These are phyloP conservation scores for Spizellomyces punctatus DNA, from an alignment of 192 early-diverging fungal genomes.

Conservation along the genomic window DNA sequence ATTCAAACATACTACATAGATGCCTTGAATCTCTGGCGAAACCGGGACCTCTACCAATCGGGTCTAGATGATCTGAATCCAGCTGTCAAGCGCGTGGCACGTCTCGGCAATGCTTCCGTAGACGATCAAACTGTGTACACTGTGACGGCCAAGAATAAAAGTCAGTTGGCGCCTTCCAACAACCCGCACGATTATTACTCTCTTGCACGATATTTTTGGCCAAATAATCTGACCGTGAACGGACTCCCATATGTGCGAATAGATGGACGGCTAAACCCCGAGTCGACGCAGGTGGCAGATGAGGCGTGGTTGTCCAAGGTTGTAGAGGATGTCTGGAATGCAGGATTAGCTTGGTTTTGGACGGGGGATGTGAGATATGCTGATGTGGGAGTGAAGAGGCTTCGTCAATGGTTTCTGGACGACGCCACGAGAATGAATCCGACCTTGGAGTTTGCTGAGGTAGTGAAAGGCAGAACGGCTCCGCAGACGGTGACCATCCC, in stretches of 20 bases:
- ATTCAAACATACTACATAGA: slow-evolving; percentile 26
- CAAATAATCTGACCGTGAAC: slow-evolving; percentile 29
- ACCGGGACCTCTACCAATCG: slow-evolving; percentile 13
- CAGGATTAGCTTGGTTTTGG: slow-evolving; percentile 56
- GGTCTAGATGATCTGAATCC: slow-evolving; percentile 32
- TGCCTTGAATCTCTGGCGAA: slow-evolving; percentile 24
- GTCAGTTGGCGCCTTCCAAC: slow-evolving; percentile 44
- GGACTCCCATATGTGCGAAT: slow-evolving; percentile 54
- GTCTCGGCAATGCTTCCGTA: slow-evolving; percentile 38
- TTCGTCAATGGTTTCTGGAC: slow-evolving; percentile 61
- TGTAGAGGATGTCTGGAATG: slow-evolving; percentile 15
- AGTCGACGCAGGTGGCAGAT: slow-evolving; percentile 49
- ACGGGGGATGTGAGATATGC: slow-evolving; percentile 51
- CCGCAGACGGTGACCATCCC: background rate
- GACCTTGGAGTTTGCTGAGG: slow-evolving; percentile 56
- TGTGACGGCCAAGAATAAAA: slow-evolving; percentile 48
- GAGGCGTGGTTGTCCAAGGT: slow-evolving; percentile 26
- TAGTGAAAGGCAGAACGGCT: slow-evolving; percentile 39
- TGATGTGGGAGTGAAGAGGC: slow-evolving; percentile 35
- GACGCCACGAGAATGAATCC: slow-evolving; percentile 62
- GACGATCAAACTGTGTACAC: slow-evolving; percentile 49
- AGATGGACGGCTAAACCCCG: slow-evolving; percentile 58
- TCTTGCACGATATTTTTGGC: slow-evolving; percentile 63
- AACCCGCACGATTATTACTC: slow-evolving; percentile 62
- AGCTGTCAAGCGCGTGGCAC: slow-evolving; percentile 28